Evolutionary conservation across 345 rosid genomes (phyloP), one percentile per base, ranked within the genome.

Genomic region (Angophora floribunda): DNA sequence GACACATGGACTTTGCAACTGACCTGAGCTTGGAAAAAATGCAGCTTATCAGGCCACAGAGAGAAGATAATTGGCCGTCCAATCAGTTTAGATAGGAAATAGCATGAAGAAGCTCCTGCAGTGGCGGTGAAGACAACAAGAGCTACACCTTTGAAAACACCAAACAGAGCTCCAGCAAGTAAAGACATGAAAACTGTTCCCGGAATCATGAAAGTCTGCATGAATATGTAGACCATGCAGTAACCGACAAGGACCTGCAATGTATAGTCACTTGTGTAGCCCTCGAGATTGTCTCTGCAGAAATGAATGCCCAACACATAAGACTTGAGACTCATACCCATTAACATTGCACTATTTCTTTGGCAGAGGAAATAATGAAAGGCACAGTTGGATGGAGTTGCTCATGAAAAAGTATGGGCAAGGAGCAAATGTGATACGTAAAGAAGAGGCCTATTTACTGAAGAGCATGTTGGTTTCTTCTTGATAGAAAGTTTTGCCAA

Each of bases 181-280:
- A 97, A 92, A 17, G 99, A 95, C 98, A 97, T 96, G 89, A 97
- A 97, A 89, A 96, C 95, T 28, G 98, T 96, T 90, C 99, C 98
- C 0, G 98, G 99, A 85, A 97, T 96, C 99, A 97, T 96, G 90
- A 96, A 97, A 41, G 99, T 97, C 89, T 97, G 99, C 99, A 97
- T 96, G 92, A 95, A 96, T 44, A 97, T 94, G 86, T 96, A 96
- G 52, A 97, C 96, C 52, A 93, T 63, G 87, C 95, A 94, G 92
- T 97, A 97, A 13, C 99, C 99, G 44, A 96, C 93, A 90, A 96
- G 92, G 55, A 96, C 99, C 90, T 96, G 99, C 52, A 93, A 59
- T 3, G 98, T 96, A 89, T 97, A 96, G 93, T 96, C 99, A 91
- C 95, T 96, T 85, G 98, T 95, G 93, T 97, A 97, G 51, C 87